Evolutionary conservation across 2,329 filamentous ascomycete species (phyloP).

Genomic region (Fusarium succisae): DNA sequence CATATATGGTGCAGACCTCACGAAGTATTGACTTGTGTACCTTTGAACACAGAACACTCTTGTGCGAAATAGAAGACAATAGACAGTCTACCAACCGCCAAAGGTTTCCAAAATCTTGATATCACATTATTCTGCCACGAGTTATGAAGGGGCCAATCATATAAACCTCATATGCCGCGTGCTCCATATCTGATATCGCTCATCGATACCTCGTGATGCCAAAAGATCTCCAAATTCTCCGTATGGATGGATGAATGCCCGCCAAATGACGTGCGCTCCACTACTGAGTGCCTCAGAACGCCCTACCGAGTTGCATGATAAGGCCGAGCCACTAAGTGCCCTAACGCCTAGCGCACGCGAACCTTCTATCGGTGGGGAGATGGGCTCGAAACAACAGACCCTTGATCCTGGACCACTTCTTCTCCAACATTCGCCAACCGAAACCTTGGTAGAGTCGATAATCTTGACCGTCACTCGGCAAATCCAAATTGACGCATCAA

Average conservation of each 20-base stretch:
- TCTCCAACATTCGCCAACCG: conserved; percentile 39
- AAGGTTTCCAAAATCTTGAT: not conserved
- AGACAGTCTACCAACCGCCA: not conserved
- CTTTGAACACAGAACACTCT: not conserved
- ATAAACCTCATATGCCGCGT: conserved; percentile 5
- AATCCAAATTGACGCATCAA: conserved; percentile 6
- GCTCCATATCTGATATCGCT: not conserved
- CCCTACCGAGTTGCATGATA: conserved; percentile 7
- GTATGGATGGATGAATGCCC: not conserved
- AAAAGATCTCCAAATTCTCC: conserved; percentile 8
- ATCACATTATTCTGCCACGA: conserved; percentile 12
- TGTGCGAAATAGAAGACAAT: conserved; percentile 1
- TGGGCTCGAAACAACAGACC: conserved; percentile 10
- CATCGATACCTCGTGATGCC: conserved; percentile 24
- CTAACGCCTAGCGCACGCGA: conserved; percentile 28
- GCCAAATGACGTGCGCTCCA: conserved; percentile 39
- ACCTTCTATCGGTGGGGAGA: conserved; percentile 36
- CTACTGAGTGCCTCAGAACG: conserved; percentile 9
- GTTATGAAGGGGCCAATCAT: conserved; percentile 9
- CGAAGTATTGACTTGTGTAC: not conserved
- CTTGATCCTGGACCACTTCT: conserved; percentile 15
- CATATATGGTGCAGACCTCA: not conserved
- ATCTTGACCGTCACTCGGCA: not conserved
- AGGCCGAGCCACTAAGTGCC: conserved; percentile 32
- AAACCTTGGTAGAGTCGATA: conserved; percentile 22